Percentiles rank a stretch among this genome's conserved stretches.
These are phyloP conservation scores for Pluteus cervinus DNA, from an alignment of 768 basidiomycete species.

Conservation along the genomic window DNA sequence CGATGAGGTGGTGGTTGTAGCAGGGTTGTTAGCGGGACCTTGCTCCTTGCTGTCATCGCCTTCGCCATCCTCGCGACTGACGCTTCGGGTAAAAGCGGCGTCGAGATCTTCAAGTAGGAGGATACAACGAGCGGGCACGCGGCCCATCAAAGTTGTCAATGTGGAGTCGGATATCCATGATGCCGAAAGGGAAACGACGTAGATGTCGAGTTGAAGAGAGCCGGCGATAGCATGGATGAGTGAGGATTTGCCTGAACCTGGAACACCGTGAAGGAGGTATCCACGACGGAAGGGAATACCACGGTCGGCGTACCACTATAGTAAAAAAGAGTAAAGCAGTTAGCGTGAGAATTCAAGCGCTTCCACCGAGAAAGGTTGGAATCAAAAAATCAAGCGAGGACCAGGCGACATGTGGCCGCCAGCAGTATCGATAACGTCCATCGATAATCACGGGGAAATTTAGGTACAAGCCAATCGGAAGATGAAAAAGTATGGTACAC, in stretches of 20 bases:
- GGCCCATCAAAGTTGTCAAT: constrained; percentile 79
- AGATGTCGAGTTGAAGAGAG: constrained; percentile 85
- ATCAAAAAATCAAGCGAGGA: too few relatives aligned
- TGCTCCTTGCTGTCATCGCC: constrained; percentile 27
- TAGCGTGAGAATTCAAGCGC: too few relatives aligned
- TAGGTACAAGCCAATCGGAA: too few relatives aligned
- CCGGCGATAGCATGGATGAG: constrained; percentile 86
- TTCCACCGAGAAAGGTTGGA: too few relatives aligned
- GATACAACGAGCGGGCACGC: constrained; percentile 80
- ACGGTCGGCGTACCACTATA: constrained; percentile 86
- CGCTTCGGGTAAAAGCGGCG: constrained; percentile 79
- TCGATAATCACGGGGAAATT: too few relatives aligned
- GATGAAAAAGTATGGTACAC: too few relatives aligned
- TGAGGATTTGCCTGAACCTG: constrained; percentile 83
- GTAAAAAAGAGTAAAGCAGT: too few relatives aligned
- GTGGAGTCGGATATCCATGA: constrained; percentile 89
- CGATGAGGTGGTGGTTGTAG: constrained; percentile 11
- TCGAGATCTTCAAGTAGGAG: constrained; percentile 89
- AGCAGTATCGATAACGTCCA: too few relatives aligned
- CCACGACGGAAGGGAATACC: constrained; percentile 90
- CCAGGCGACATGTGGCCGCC: too few relatives aligned
- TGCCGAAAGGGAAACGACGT: constrained; percentile 80
- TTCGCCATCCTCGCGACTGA: constrained; percentile 51
- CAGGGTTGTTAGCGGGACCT: constrained; percentile 10
- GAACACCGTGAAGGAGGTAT: constrained; percentile 78